Base-by-base conservation (phyloP, 1,284 basidiomycete species). In the Coniferiporia sulphurascens region DNA sequence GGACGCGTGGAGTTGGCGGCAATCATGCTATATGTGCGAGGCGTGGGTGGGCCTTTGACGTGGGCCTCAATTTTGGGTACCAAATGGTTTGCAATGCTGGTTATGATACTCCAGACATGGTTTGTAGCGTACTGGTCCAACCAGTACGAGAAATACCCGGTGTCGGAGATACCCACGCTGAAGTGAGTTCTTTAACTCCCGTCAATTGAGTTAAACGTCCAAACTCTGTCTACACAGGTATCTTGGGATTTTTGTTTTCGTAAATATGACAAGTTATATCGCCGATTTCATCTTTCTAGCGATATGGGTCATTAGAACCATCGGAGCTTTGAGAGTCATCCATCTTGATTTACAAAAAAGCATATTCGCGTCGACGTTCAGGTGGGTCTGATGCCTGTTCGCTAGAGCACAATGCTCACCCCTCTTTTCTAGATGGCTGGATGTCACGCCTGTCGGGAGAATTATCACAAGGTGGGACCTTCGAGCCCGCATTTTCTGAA, bases 41-140 rank as follows among this genome's bases (percentile, higher is more conserved):
- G 64, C 1, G 57, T 73, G 21, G 69, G 70, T 10, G 70, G 67
- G 13, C 60, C 64, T n/a, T 6, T 64, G 19, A 65, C 68, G 48
- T 68, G 68, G 57, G n/a, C 60, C n/a, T 36, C 52, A 8, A 69
- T 67, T 58, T 27, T 76, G 2, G 58, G 62, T n/a, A 69, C 69
- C 0, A 61, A 75, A 8, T 57, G 72, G 22, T 34, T 72, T 4
- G 66, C 64, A 8, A 65, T 19, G 57, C 52, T 73, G 13, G 64
- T 65, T 6, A 69, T 71, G 19, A 71, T 76, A 2, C 71, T 75
- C 48, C 77, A 82, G 66, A 80, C 77, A 0, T 84, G 80, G 76
- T 85, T 78, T 71, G 72, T 86, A 12, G 84, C 83, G 35, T 76
- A 78, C 58, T 87, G 84, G 82, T 78, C 82, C 1, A 71, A 74